Percentiles rank a stretch among this genome's conserved stretches.
These are phyloP conservation scores for Toxoplasma gondii DNA, from an alignment of 169 alveolate species.

Conservation along the genomic window DNA sequence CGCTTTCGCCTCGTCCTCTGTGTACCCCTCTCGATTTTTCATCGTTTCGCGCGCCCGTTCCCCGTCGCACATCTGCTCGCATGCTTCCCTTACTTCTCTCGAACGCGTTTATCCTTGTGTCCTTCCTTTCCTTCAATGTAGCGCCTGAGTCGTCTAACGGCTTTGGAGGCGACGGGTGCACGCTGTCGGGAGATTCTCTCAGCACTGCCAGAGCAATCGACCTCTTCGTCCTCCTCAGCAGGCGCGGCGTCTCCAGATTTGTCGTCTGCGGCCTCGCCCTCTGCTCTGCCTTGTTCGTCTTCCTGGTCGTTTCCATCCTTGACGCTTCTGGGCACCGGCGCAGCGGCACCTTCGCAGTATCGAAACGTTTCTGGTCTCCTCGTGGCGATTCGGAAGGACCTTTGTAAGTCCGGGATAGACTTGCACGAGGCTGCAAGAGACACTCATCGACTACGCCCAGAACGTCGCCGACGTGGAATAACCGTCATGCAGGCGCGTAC, in stretches of 20 bases:
- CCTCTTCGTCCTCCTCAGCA: neutral
- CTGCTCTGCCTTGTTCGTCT: neutral
- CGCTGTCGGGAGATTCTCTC: constrained; percentile 3
- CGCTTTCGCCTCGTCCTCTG: too few relatives aligned
- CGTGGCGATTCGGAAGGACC: constrained; percentile 50
- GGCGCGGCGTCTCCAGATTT: neutral
- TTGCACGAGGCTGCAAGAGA: neutral
- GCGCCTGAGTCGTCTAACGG: neutral
- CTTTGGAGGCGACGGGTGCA: neutral
- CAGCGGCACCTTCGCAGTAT: constrained; percentile 89
- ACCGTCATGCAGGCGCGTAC: too few relatives aligned
- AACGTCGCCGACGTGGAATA: too few relatives aligned
- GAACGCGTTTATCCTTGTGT: neutral
- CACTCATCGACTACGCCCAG: too few relatives aligned
- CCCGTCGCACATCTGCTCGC: too few relatives aligned
- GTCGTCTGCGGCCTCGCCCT: neutral
- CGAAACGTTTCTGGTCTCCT: constrained; percentile 90
- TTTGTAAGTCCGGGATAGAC: constrained; percentile 49
- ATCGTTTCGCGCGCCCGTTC: too few relatives aligned
- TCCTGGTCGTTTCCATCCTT: constrained; percentile 71
- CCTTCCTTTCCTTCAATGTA: neutral
- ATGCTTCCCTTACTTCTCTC: neutral
- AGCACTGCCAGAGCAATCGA: neutral
- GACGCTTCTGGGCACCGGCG: constrained; percentile 90
- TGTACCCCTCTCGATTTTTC: too few relatives aligned